Evolutionary conservation across 768 basidiomycete species (phyloP), one percentile per base, ranked within the genome.

Genomic region (Royoungia palumana): DNA sequence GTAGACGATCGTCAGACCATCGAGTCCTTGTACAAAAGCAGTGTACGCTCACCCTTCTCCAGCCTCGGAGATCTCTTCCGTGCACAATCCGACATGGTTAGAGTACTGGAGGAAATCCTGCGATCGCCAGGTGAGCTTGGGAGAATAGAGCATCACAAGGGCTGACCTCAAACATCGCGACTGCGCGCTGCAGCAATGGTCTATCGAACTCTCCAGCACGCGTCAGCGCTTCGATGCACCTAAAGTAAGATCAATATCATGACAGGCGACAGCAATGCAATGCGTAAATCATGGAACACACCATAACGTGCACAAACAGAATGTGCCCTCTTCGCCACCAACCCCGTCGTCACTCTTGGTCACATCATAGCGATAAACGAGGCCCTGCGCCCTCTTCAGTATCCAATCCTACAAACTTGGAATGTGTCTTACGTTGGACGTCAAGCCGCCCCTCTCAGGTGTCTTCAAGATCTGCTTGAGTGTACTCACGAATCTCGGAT

Each of bases 271-370:
- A 24, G 24, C 19, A 14, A 44, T n/a, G n/a, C n/a, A 25, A 25
- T 25, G 24, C 14, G 43, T 14, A 13, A 2, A 44, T 24, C 6
- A 8, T 10, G 21, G 17, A 40, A 65, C 72, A 6, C 44, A 87
- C 89, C 87, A 91, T 7, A 91, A 66, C 0, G 88, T 90, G 60
- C 91, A 94, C 40, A 98, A 72, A 51, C 90, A 91, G 70, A 97
- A 96, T 0, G 89, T 94, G 2, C 94, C 94, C 68, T 96, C 94
- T 55, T 95, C 91, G 1, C 94, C 94, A 2, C 95, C 94, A 12
- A 97, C 92, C 7, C 95, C 95, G 58, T 97, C 95, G 49, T 89
- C 85, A 0, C 89, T 83, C 64, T 88, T 88, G 21, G 66, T 70
- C 12, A 88, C 85, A 62, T 98, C 92, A 66, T 97, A 97, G 8